phyloP scores from a whole-genome alignment of 202 grass and related monocot genomes.

The Panicum virgatum region DNA sequence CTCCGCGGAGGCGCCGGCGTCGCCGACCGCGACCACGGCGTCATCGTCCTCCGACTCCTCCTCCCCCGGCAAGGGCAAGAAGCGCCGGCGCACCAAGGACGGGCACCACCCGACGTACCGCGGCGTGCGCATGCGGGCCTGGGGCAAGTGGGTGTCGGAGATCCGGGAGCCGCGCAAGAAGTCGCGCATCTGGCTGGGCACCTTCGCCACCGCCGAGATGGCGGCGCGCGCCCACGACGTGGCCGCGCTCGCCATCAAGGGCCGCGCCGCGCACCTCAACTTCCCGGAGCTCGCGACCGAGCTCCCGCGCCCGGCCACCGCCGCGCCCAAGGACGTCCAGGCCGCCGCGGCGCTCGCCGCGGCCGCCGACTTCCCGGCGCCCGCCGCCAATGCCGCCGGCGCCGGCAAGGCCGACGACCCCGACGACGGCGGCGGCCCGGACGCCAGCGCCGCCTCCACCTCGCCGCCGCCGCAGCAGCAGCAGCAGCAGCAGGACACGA shows the following conservation, averaged over 20 bases:
- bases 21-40: conserved; percentile 2
- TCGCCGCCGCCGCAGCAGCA: not conserved
- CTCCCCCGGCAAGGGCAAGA: conserved; percentile 3
- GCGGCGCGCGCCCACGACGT: conserved; percentile 85
- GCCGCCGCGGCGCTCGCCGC: conserved; percentile 75
- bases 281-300: conserved; percentile 59
- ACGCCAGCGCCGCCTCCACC: conserved; percentile 12
- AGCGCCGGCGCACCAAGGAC: conserved; percentile 56
- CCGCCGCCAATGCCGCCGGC: not conserved
- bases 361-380: conserved; percentile 41
- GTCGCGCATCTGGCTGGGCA: conserved; percentile 87
- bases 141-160: conserved; percentile 96
- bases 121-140: conserved; percentile 81
- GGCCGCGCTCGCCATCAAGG: conserved; percentile 76
- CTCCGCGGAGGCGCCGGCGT: conserved; percentile 7
- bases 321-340: conserved; percentile 79
- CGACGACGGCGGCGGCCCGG: conserved; percentile 12
- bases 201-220: conserved; percentile 82
- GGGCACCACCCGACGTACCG: conserved; percentile 72
- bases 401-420: not conserved
- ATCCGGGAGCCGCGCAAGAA: conserved; percentile 88
- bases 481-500: not conserved
- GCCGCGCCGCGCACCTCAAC: conserved; percentile 64
- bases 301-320: conserved; percentile 67
- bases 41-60: conserved; percentile 33